Evolutionary conservation across 1,139 yeast genomes (phyloP).

Genomic region (Hansenula anomala): DNA sequence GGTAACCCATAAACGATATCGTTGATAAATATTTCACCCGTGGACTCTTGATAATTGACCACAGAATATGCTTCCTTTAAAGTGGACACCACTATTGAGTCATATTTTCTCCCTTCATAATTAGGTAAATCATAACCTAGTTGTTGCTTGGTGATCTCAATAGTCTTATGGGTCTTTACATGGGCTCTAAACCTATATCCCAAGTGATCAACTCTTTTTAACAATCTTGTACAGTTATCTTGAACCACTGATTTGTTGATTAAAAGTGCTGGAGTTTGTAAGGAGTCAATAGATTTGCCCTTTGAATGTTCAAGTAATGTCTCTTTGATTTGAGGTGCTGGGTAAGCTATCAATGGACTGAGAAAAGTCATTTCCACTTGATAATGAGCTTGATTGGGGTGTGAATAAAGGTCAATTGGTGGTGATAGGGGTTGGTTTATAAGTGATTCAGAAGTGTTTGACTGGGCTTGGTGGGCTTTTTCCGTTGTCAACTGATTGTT

Average conservation of each 20-base stretch:
- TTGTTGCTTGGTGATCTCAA: conserved; percentile 42
- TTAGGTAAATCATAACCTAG: conserved; percentile 39
- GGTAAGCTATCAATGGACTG: conserved; percentile 12
- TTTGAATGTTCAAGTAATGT: conserved; percentile 16
- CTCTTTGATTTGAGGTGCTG: conserved; percentile 10
- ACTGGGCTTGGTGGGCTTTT: too few relatives aligned
- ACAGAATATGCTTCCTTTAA: conserved; percentile 60
- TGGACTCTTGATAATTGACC: conserved; percentile 34
- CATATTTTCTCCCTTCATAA: conserved; percentile 30
- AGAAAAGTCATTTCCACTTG: conserved; percentile 6
- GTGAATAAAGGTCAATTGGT: too few relatives aligned
- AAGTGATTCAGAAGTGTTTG: too few relatives aligned
- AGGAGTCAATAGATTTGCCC: conserved; percentile 26
- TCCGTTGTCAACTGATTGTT: too few relatives aligned
- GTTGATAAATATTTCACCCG: conserved; percentile 38
- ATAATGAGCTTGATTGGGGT: too few relatives aligned
- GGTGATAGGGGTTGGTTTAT: too few relatives aligned
- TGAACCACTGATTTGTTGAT: conserved; percentile 34
- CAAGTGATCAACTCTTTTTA: conserved; percentile 20
- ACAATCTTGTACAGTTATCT: conserved; percentile 37
- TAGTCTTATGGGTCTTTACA: conserved; percentile 68
- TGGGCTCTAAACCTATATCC: conserved; percentile 51
- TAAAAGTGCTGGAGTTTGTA: conserved; percentile 56
- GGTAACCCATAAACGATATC: conserved; percentile 74
- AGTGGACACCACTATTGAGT: conserved; percentile 65